These are phyloP conservation scores for Hemileccinum impolitum DNA, from an alignment of 768 basidiomycete genomes.

Conservation along the genomic window DNA sequence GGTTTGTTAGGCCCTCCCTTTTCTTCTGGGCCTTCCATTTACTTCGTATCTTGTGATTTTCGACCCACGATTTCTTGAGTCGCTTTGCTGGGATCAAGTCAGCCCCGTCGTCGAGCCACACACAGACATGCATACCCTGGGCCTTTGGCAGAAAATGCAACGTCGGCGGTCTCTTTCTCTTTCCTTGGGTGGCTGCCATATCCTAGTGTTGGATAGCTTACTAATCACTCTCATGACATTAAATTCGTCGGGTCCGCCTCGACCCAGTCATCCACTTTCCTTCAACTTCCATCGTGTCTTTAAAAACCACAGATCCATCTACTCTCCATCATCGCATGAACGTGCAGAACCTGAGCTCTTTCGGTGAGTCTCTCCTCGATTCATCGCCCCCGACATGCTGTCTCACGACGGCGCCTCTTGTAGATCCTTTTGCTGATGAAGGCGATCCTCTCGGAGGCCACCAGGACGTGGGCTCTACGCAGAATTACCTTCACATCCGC, in stretches of 20 bases:
- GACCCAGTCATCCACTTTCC: constrained; percentile 14
- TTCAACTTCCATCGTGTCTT: constrained; percentile 30
- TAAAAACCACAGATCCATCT: constrained; percentile 41
- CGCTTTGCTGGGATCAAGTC: constrained; percentile 56
- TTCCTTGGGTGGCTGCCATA: constrained; percentile 12
- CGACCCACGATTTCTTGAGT: constrained; percentile 78
- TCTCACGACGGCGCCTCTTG: constrained; percentile 16
- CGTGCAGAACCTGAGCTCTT: constrained; percentile 87
- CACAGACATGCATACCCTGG: constrained; percentile 48
- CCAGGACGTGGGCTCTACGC: constrained; percentile 75
- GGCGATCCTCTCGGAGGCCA: constrained; percentile 74
- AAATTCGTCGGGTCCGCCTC: constrained; percentile 23
- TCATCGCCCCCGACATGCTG: neutral
- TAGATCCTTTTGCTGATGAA: constrained; percentile 97
- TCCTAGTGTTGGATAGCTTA: constrained; percentile 11
- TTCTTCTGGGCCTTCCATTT: constrained; percentile 76
- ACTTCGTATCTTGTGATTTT: constrained; percentile 70
- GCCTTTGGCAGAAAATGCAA: constrained; percentile 64
- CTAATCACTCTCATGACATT: constrained; percentile 20
- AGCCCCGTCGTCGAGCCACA: neutral
- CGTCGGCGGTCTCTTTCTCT: constrained; percentile 58
- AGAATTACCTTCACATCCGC: constrained; percentile 91
- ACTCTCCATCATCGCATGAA: constrained; percentile 76
- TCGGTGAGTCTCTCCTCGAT: constrained; percentile 46
- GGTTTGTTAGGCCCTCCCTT: constrained; percentile 36